Conservation (phyloP, 2,329 filamentous ascomycete species). For the Clathrospora elynae region DNA sequence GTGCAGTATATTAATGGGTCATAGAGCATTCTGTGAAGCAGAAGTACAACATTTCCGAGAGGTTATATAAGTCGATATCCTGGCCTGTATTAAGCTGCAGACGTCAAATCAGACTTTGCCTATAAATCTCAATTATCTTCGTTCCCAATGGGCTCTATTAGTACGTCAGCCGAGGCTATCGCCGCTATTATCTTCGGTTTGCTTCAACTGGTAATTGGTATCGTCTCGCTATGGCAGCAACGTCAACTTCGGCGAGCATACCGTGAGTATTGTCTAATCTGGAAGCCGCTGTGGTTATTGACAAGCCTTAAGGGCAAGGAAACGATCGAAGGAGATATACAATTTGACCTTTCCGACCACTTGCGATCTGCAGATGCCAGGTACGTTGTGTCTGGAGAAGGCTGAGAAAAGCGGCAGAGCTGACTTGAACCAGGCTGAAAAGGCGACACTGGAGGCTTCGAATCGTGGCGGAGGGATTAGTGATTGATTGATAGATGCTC, state of each 20-base stretch:
- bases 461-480: too few species aligned
- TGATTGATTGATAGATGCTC: too few species aligned
- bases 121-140: conserved; percentile 1
- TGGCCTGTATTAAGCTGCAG: too few species aligned
- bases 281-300: neutral
- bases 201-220: conserved; percentile 16
- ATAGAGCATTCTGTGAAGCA: too few species aligned
- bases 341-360: too few species aligned
- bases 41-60: too few species aligned
- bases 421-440: conserved; percentile 1
- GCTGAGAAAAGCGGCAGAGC: neutral
- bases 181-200: conserved; percentile 23
- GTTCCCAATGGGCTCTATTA: neutral
- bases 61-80: too few species aligned
- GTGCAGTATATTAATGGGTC: too few species aligned
- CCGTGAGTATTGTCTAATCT: conserved; percentile 4
- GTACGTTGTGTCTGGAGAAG: neutral
- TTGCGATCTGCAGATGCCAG: too few species aligned
- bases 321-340: neutral
- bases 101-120: too few species aligned
- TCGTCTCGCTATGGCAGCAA: conserved; percentile 26
- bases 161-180: conserved; percentile 8
- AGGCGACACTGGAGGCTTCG: too few species aligned
- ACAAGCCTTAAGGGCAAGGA: neutral
- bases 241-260: conserved; percentile 14